A percentile compares a stretch with the other conserved stretches of the same genome.
Conservation (phyloP, 129 eudicot genomes). For the Logfia minima region DNA sequence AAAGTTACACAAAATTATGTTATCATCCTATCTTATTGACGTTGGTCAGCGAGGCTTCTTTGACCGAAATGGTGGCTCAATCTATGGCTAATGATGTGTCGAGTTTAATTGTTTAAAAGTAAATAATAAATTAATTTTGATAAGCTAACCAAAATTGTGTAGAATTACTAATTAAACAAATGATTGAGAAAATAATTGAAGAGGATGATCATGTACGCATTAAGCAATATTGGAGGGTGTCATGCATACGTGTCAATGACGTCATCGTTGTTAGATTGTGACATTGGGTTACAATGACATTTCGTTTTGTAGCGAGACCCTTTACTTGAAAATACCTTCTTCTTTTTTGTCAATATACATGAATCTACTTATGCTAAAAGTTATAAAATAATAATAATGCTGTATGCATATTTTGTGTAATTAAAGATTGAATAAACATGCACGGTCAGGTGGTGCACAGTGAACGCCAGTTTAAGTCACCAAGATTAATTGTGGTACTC, state of each 20-base stretch:
- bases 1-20: too few species aligned
- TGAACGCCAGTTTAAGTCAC: neutral
- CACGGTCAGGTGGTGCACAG: neutral
- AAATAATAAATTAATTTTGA: too few species aligned
- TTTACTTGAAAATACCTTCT: neutral
- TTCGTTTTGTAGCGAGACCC: slow-evolving; percentile 5
- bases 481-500: too few species aligned
- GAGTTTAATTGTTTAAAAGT: too few species aligned
- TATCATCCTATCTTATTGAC: too few species aligned
- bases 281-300: neutral
- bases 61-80: too few species aligned
- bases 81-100: too few species aligned
- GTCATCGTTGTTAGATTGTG: slow-evolving; percentile 4
- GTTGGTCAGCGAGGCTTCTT: too few species aligned
- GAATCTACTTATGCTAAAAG: too few species aligned
- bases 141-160: neutral
- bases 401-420: too few species aligned
- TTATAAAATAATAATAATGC: too few species aligned
- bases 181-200: neutral
- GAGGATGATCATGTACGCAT: neutral
- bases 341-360: neutral
- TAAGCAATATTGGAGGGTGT: neutral
- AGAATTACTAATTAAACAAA: neutral
- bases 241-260: slow-evolving; percentile 22
- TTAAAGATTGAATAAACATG: too few species aligned